Base-by-base conservation (phyloP, 2,329 filamentous ascomycete genomes). In the Penicillium verrucosum region DNA sequence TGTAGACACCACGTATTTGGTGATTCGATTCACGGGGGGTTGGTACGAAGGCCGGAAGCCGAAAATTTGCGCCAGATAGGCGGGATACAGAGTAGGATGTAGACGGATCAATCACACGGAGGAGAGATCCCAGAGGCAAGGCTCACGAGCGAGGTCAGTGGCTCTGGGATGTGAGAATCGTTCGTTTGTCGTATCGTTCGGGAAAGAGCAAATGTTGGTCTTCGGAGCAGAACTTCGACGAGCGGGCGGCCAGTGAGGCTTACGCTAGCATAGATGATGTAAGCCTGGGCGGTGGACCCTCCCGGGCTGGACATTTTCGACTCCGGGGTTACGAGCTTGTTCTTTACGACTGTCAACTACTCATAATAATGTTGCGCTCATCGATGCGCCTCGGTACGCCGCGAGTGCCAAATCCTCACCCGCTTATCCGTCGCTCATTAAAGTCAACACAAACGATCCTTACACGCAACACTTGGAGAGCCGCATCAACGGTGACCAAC, bases 401-500 rank as follows among this genome's bases (percentile, higher is more conserved):
- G 58, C 66, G 67, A 27, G 51, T 67, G 21, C 57, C 66, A 25
- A 58, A 49, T 51, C 46, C 69, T 21, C 60, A 56, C 45, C 64
- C 63, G 44, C 57, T 27, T 58, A 51, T 34, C 10, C 50, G 57
- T 49, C 67, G 63, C 18, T 52, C 64, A 45, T 60, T 63, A 38
- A 68, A 53, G 25, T 34, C 64, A 7, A 57, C 48, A 0, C 49
- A 51, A 32, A 36, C 60, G 40, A 48, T 65, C 37, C 42, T 61
- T 38, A 62, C 56, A 27, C 65, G 57, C 54, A 56, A 55, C 38
- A 61, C 61, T 30, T 38, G 37, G 29, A 62, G 72, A 54, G 51
- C 63, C 27, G 71, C 72, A 27, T 75, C 85, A 65, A 88, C 89
- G 48, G 85, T 93, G 45, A 91, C 90, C 18, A 88, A 91, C 70